phyloP scores from a whole-genome alignment of 1,284 basidiomycete species.

The Sporisorium exsertum region DNA sequence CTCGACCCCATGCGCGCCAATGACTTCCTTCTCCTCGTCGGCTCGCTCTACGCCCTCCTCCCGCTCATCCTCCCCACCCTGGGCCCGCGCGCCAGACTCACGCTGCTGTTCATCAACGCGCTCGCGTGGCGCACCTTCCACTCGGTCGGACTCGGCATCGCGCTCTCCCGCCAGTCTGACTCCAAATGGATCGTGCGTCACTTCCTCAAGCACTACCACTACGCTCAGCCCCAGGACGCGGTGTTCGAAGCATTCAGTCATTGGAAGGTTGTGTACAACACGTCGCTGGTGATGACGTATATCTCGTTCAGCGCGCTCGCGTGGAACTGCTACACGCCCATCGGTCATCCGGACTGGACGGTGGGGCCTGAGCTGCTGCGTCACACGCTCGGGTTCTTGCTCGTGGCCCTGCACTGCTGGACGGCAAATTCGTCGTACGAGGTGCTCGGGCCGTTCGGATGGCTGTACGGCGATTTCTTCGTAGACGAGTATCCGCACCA shows the following conservation, averaged over 20 bases:
- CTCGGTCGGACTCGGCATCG: conserved; percentile 85
- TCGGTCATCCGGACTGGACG: conserved; percentile 76
- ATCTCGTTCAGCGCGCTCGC: conserved; percentile 57
- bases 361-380: conserved; percentile 88
- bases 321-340: conserved; percentile 60
- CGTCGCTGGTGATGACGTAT: conserved; percentile 94
- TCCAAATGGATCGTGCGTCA: conserved; percentile 91
- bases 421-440: conserved; percentile 88
- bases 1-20: conserved; percentile 82
- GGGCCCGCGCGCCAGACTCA: conserved; percentile 70
- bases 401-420: conserved; percentile 91
- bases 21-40: conserved; percentile 77
- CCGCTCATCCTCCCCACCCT: conserved; percentile 63
- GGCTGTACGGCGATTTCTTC: conserved; percentile 81
- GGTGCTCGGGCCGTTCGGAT: conserved; percentile 78
- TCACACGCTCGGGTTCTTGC: conserved; percentile 74
- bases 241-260: conserved; percentile 91
- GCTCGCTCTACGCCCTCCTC: conserved; percentile 74
- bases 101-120: conserved; percentile 83
- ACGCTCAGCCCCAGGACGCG: conserved; percentile 54
- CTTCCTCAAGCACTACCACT: conserved; percentile 81
- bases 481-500: conserved; percentile 87
- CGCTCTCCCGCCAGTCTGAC: conserved; percentile 85
- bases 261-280: conserved; percentile 93
- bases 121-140: conserved; percentile 88